A percentile compares a stretch with the other conserved stretches of the same genome.
Evolutionary conservation across 441 rosid species (phyloP).

Genomic region (Aleurites moluccanus): DNA sequence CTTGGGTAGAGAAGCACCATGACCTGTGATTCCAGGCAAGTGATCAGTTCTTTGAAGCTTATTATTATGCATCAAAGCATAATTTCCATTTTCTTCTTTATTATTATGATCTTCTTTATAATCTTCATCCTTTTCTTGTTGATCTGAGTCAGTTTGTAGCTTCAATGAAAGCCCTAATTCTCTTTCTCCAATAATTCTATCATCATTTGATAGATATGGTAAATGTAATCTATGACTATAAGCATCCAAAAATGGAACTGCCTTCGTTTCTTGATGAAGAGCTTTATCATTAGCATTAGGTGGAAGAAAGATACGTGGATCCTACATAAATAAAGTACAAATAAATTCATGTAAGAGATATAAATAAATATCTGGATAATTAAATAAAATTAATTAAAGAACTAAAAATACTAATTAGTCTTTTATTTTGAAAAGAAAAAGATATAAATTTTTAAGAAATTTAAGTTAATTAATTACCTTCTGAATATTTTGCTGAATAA

Average conservation of each 20-base stretch:
- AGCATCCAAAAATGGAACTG: conserved; percentile 16
- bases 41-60: conserved; percentile 42
- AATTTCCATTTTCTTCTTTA: conserved; percentile 23
- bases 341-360: background rate
- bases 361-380: background rate
- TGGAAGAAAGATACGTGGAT: conserved; percentile 48
- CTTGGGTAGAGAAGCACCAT: conserved; percentile 43
- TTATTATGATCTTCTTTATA: conserved; percentile 14
- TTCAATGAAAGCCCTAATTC: conserved; percentile 69
- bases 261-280: conserved; percentile 25
- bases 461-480: conserved; percentile 34
- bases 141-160: conserved; percentile 32
- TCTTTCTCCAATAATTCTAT: conserved; percentile 9
- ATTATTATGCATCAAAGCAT: conserved; percentile 8
- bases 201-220: conserved; percentile 7
- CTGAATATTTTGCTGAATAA: conserved; percentile 43
- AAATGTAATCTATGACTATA: conserved; percentile 17
- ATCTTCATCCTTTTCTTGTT: conserved; percentile 24
- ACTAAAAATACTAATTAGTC: background rate
- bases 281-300: conserved; percentile 29
- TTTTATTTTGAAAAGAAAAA: background rate
- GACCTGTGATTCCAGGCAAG: conserved; percentile 37
- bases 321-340: conserved; percentile 33
- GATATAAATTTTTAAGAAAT: background rate
- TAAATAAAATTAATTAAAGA: background rate